Evolutionary conservation across 2,329 filamentous ascomycete genomes (phyloP), one percentile per base, ranked within the genome.

Genomic region (Neoarthrinium moseri): DNA sequence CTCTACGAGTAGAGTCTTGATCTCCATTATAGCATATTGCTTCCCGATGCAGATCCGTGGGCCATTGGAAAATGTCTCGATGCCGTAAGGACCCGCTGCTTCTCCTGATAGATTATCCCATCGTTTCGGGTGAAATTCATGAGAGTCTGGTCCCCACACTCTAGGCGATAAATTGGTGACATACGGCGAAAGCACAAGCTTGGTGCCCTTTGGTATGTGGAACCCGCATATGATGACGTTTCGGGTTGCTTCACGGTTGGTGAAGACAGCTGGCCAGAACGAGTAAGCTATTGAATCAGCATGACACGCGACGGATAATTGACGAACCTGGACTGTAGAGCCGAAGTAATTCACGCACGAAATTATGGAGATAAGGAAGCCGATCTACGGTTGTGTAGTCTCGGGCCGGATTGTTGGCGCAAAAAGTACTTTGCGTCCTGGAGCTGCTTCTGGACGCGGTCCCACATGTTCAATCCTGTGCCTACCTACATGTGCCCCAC

Each of bases 131-230:
- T 51, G 38, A 29, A 61, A 50, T 15, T 49, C 38, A 4, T 54
- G 49, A 2, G 50, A 59, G 17, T 61, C 55, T 5, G 51, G 41
- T 10, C 57, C 58, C 58, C 58, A 61, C 36, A 63, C 53, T 3
- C 6, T 10, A 3, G 56, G 49, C 34, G 56, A 57, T 32, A 51
- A 40, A 23, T 51, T 40, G 12, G 52, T 50, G 2, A 55, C 48
- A 1, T 55, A 49, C 0, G 58, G 56, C 3, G 49, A 36, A 7
- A 59, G 27, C 22, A 59, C 52, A 5, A 62, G 26, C 1, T 46
- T 48, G 2, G 58, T 58, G 1, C 53, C 56, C 33, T 57, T 58
- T n/a, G 54, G 56, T 7, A 61, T 53, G 3, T 32, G 29, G n/a
- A 54, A 38, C 3, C 57, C 58, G 5, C 50, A 51, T 7, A 60